Conservation (phyloP, 352 stramenopile genomes). For the Globisporangium solare region DNA sequence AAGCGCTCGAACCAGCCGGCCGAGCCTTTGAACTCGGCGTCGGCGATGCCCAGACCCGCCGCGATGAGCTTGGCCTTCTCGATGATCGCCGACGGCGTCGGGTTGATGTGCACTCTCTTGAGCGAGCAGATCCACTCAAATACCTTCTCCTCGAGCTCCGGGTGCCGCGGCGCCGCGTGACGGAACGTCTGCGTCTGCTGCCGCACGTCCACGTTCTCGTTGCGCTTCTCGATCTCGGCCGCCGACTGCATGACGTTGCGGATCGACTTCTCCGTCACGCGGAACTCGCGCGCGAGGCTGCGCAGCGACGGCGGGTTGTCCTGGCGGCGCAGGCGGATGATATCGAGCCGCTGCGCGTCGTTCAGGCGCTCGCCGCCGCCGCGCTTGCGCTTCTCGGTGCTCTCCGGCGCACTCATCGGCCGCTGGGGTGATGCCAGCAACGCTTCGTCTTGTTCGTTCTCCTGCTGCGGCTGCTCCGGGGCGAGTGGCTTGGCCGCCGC, state of each 20-base stretch:
- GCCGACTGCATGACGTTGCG: conserved; percentile 13
- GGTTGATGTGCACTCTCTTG: conserved; percentile 6
- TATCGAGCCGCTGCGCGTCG: conserved; percentile 16
- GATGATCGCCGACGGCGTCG: conserved; percentile 10
- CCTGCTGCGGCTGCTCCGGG: too few relatives aligned
- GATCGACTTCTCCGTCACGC: conserved; percentile 15
- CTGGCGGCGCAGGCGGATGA: conserved; percentile 11
- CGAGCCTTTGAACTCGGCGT: conserved; percentile 11
- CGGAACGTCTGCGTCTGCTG: conserved; percentile 13
- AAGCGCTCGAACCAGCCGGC: conserved; percentile 16
- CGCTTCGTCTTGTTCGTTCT: neutral
- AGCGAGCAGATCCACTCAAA: conserved; percentile 11
- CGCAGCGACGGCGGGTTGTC: conserved; percentile 17
- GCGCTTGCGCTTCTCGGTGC: conserved; percentile 12
- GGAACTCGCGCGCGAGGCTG: conserved; percentile 13
- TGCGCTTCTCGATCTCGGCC: conserved; percentile 14
- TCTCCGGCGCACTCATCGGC: neutral
- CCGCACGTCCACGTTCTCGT: conserved; percentile 9
- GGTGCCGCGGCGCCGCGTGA: conserved; percentile 10
- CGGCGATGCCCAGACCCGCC: conserved; percentile 9
- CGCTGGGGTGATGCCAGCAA: too few relatives aligned
- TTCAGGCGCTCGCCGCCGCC: conserved; percentile 14
- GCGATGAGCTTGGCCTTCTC: conserved; percentile 11
- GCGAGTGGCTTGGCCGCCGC: neutral
- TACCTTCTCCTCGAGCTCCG: conserved; percentile 10